Percentiles rank a stretch among this genome's conserved stretches.
These are phyloP conservation scores for Drosera capensis DNA, from an alignment of 148 eudicot genomes.

Conservation along the genomic window DNA sequence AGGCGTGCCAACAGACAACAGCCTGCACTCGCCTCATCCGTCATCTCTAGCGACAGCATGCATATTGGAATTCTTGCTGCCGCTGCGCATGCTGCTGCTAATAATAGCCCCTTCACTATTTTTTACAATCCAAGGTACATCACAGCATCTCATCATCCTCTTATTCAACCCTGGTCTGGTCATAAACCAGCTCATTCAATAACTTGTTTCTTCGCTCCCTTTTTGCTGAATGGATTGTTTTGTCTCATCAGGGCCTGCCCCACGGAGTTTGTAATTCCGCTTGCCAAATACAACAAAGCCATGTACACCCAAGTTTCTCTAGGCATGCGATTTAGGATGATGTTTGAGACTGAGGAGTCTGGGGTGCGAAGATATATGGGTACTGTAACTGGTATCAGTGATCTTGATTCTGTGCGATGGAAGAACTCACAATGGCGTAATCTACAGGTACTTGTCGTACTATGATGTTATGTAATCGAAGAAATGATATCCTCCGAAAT, in stretches of 20 bases:
- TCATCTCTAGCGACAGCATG: constrained; percentile 98
- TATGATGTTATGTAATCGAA: too few species aligned
- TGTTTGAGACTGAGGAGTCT: constrained; percentile 97
- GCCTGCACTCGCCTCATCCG: constrained; percentile 90
- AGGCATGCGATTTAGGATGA: constrained; percentile 97
- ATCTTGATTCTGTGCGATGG: constrained; percentile 79
- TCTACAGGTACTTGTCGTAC: constrained; percentile 60
- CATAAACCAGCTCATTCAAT: too few species aligned
- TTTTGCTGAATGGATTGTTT: neutral
- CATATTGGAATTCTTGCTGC: constrained; percentile 97
- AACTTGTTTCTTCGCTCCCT: neutral
- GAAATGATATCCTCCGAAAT: too few species aligned
- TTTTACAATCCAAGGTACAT: constrained; percentile 90
- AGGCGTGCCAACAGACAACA: constrained; percentile 84
- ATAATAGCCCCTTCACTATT: constrained; percentile 85
- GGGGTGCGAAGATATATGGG: constrained; percentile 96
- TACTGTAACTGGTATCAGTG: constrained; percentile 70
- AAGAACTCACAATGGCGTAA: constrained; percentile 93
- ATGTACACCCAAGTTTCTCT: constrained; percentile 86
- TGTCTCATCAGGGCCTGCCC: constrained; percentile 64
- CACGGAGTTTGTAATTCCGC: constrained; percentile 85
- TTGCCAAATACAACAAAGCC: constrained; percentile 94
- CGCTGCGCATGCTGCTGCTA: constrained; percentile 96
- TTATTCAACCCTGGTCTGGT: too few species aligned
- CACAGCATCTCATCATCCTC: too few species aligned